Evolutionary conservation across 495 filamentous ascomycete species (phyloP).

Genomic region (Podospora pseudoanserina): DNA sequence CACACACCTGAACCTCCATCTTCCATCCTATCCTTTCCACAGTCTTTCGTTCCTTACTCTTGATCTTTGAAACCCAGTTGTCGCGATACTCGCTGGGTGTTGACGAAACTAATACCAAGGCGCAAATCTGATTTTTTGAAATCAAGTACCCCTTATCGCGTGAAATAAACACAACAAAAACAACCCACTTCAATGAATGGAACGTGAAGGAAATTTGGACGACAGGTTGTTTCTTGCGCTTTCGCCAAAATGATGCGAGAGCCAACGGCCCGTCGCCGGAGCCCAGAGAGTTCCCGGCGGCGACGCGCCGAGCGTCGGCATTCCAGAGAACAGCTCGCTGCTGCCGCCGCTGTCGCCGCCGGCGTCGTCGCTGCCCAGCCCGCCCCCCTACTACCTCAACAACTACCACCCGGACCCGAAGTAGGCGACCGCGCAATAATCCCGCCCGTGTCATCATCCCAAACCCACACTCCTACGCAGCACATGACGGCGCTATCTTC

Average conservation of each 20-base stretch:
- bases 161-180: conserved; percentile 10
- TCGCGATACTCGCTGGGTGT: neutral
- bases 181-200: conserved; percentile 25
- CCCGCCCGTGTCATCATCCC: conserved; percentile 26
- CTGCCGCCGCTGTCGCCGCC: conserved; percentile 33
- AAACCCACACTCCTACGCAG: conserved; percentile 26
- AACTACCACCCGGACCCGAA: neutral
- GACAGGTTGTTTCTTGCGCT: conserved; percentile 14
- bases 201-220: conserved; percentile 18
- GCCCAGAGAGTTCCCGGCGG: conserved; percentile 47
- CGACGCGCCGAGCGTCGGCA: conserved; percentile 46
- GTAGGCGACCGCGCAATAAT: neutral
- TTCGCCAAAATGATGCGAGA: conserved; percentile 39
- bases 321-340: conserved; percentile 45
- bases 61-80: neutral
- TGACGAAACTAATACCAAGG: neutral
- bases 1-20: neutral
- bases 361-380: conserved; percentile 26
- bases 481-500: neutral
- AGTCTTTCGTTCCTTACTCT: neutral
- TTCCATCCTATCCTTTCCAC: neutral
- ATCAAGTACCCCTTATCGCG: conserved; percentile 11
- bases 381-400: conserved; percentile 21
- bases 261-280: conserved; percentile 41
- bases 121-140: neutral